These are phyloP conservation scores for Jaltomata sinuosa DNA, from an alignment of 257 asterid species.

Conservation along the genomic window DNA sequence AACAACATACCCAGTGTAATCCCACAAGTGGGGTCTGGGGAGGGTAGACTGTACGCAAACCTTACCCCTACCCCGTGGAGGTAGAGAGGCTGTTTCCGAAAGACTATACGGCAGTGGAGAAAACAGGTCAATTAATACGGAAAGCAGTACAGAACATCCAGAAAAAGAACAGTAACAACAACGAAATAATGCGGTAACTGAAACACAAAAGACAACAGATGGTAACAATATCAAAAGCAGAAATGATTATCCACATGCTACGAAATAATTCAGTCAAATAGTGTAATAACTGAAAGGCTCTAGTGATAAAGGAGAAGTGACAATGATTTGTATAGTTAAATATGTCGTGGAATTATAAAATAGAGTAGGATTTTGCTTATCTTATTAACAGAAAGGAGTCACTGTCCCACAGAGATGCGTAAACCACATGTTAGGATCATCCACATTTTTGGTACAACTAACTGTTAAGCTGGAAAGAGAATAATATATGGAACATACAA, in stretches of 20 bases:
- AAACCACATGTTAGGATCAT: constrained; percentile 20
- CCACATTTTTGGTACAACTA: constrained; percentile 11
- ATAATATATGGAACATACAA: constrained; percentile 4
- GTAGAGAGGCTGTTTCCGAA: not conserved
- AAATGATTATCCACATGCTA: not conserved
- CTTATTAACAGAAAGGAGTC: not conserved
- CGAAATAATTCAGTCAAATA: not conserved
- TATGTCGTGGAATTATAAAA: not conserved
- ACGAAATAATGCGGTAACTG: not conserved
- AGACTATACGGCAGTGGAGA: not conserved
- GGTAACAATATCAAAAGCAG: not conserved
- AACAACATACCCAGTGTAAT: not conserved
- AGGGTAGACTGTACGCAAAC: not conserved
- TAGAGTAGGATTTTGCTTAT: not conserved
- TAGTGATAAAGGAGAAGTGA: not conserved
- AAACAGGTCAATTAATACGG: not conserved
- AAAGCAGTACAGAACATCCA: no score
- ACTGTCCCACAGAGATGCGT: constrained; percentile 37
- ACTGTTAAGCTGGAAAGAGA: constrained; percentile 23
- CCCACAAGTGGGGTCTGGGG: not conserved
- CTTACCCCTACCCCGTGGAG: not conserved
- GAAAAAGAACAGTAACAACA: no score
- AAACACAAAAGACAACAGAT: not conserved
- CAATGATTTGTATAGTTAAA: not conserved
- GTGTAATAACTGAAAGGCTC: not conserved